Base-by-base conservation (phyloP, 345 rosid species). In the Eucalyptus erythrocorys region DNA sequence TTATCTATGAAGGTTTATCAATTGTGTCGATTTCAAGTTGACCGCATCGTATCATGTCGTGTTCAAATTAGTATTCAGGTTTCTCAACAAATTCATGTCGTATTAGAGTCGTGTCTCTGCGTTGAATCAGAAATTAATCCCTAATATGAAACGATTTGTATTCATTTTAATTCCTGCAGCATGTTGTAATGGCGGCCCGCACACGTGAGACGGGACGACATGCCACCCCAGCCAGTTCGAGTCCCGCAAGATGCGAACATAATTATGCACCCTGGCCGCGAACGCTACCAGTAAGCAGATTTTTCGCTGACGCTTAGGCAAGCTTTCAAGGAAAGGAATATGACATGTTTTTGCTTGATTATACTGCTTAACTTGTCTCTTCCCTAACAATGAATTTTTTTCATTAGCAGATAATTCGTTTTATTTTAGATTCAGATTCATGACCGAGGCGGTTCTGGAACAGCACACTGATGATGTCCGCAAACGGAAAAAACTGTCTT, bases 1-100 rank as follows among this genome's bases (percentile, higher is more conserved):
- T 55, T 22, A 55, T 24, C 0, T 55, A 4, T 10, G 61, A 55
- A 10, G 24, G 6, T 0, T 55, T 55, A 55, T 0, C 61, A 10
- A 0, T 0, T 2, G 3, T 24, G 30, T 55, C 3, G 0, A 55
- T 55, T 55, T 55, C 1, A 0, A 55, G 61, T 55, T 10, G 61
- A 55, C 30, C 0, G 6, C 30, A 0, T 55, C 6, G 6, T 4
- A 55, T 55, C 24, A 55, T 24, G 61, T 4, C 6, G 0, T 55
- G 61, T 55, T 55, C 61, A 55, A 55, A 55, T 55, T 55, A 55
- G 1, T 24, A 1, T 55, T 55, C 30, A 55, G 30, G 13, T 55
- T 55, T 55, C 30, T 55, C 61, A 55, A 55, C 61, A 55, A 55
- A 22, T 55, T 55, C 61, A 55, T 55, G 6, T 2, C 6, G 6